These are phyloP conservation scores for Planoprotostelium fungivorum DNA, from an alignment of 78 protist species.

Conservation along the genomic window DNA sequence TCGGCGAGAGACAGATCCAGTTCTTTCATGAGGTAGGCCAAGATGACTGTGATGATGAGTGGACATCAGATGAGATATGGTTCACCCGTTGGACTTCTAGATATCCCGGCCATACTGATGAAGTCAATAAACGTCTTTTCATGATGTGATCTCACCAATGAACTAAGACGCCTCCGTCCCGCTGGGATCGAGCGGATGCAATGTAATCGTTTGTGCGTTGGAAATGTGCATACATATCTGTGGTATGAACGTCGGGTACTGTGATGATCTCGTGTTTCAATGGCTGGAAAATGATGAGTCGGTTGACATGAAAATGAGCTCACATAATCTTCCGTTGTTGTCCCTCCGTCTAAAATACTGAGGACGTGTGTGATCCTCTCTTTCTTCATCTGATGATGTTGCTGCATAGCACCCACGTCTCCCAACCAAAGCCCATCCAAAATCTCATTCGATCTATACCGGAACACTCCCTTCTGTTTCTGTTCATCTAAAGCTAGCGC, in stretches of 20 bases:
- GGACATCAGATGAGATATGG: not conserved
- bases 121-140: not conserved
- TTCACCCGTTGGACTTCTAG: not conserved
- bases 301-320: not conserved
- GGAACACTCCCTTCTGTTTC: not conserved
- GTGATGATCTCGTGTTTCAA: not conserved
- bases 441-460: not conserved
- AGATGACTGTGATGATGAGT: not conserved
- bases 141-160: not conserved
- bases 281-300: not conserved
- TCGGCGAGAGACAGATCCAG: not conserved
- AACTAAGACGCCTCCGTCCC: not conserved
- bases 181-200: not conserved
- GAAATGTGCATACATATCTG: not conserved
- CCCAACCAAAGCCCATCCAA: not conserved
- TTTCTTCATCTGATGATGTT: not conserved
- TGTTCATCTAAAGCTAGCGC: not conserved
- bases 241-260: not conserved
- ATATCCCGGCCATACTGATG: not conserved
- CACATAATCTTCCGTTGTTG: not conserved
- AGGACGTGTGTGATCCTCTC: not conserved
- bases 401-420: not conserved
- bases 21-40: not conserved
- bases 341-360: not conserved
- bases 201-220: not conserved